Evolutionary conservation across 345 rosid species (phyloP).

Genomic region (Sisymbrium altissimum): DNA sequence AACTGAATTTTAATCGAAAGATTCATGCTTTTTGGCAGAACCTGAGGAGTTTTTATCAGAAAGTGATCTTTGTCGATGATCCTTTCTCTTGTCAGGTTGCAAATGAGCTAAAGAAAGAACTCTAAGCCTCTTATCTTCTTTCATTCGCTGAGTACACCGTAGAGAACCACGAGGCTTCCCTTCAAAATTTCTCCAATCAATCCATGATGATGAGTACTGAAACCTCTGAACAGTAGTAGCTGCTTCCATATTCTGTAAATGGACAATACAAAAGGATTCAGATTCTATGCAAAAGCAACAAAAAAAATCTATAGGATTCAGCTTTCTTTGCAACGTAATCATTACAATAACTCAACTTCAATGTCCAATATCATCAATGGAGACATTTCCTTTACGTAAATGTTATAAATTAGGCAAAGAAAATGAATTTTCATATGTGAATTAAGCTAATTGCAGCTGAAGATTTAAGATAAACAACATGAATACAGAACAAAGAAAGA

Average conservation of each 20-base stretch:
- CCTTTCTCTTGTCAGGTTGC: slow-evolving; percentile 6
- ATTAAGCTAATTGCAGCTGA: background rate
- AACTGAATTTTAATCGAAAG: slow-evolving; percentile 5
- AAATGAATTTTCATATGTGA: background rate
- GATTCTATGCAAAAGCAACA: background rate
- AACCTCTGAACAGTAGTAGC: slow-evolving; percentile 38
- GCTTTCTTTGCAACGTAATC: background rate
- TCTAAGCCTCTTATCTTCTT: slow-evolving; percentile 34
- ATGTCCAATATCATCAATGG: background rate
- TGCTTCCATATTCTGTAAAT: slow-evolving; percentile 50
- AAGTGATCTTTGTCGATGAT: slow-evolving; percentile 30
- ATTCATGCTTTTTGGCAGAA: slow-evolving; percentile 20
- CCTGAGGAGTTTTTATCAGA: slow-evolving; percentile 57
- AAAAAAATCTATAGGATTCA: background rate
- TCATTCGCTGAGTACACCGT: slow-evolving; percentile 32
- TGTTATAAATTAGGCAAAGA: background rate
- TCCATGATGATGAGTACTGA: slow-evolving; percentile 43
- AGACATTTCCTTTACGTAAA: background rate
- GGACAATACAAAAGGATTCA: background rate
- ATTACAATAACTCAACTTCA: background rate
- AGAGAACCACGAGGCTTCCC: slow-evolving; percentile 36
- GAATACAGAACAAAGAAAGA: background rate
- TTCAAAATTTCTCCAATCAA: slow-evolving; percentile 35
- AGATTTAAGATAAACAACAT: background rate
- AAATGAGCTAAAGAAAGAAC: slow-evolving; percentile 39